Evolutionary conservation across 2,329 filamentous ascomycete genomes (phyloP).

Genomic region (Fusarium udum): DNA sequence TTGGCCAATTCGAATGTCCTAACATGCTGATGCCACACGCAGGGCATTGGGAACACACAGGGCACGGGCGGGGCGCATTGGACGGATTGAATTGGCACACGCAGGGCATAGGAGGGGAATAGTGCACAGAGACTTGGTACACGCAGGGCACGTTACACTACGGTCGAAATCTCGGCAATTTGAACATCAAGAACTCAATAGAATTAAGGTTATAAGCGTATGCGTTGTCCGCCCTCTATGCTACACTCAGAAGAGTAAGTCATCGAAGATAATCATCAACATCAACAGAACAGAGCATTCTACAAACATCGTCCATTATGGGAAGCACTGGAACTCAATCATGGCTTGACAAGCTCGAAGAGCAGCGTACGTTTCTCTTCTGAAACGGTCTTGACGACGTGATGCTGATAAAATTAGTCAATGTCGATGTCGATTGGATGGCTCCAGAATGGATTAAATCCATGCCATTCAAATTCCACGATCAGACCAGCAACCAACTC

Average conservation of each 20-base stretch:
- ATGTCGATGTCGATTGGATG: conserved; percentile 64
- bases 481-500: conserved; percentile 61
- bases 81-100: background rate
- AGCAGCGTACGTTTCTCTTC: conserved; percentile 47
- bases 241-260: background rate
- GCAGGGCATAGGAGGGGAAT: conserved; percentile 6
- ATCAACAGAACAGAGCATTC: too few species aligned
- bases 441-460: conserved; percentile 57
- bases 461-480: conserved; percentile 57
- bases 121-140: background rate
- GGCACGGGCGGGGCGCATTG: background rate
- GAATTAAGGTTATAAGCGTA: background rate
- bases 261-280: too few species aligned
- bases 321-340: conserved; percentile 45
- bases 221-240: background rate
- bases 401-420: conserved; percentile 47
- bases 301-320: conserved; percentile 32
- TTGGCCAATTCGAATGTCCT: background rate
- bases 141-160: background rate
- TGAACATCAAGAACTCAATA: background rate
- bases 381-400: fast-evolving
- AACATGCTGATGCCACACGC: background rate
- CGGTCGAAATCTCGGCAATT: background rate
- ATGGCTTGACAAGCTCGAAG: conserved; percentile 56
- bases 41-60: conserved; percentile 14